These are phyloP conservation scores for Fusarium sp. DNA, from an alignment of 2,329 filamentous ascomycete species.

Conservation along the genomic window DNA sequence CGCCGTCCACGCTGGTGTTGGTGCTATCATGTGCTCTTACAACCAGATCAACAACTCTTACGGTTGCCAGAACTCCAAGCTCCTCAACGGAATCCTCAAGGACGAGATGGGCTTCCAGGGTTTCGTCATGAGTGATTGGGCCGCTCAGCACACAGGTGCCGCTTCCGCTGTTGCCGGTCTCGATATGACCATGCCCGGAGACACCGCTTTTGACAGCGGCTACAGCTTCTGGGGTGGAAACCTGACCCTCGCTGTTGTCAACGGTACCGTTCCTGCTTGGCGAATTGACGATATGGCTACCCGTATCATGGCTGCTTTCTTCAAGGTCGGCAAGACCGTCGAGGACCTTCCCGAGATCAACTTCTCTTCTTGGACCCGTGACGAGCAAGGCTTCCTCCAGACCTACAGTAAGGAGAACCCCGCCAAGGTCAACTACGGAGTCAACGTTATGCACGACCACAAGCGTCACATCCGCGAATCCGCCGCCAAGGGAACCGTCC, in stretches of 20 bases:
- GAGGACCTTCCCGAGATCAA: slow-evolving; percentile 69
- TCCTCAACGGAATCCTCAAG: slow-evolving; percentile 81
- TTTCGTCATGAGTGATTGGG: slow-evolving; percentile 84
- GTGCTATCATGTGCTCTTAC: slow-evolving; percentile 75
- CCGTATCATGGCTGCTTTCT: slow-evolving; percentile 79
- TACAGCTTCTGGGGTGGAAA: slow-evolving; percentile 85
- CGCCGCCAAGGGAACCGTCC: slow-evolving; percentile 82
- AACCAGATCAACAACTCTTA: slow-evolving; percentile 85
- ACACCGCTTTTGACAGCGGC: slow-evolving; percentile 79
- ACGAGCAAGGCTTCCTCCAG: slow-evolving; percentile 79
- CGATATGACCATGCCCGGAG: slow-evolving; percentile 91
- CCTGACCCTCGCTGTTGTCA: slow-evolving; percentile 85
- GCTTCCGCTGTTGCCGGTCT: slow-evolving; percentile 76
- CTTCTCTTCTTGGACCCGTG: slow-evolving; percentile 87
- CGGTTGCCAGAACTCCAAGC: slow-evolving; percentile 80
- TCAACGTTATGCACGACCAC: slow-evolving; percentile 86
- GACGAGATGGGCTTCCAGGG: slow-evolving; percentile 84
- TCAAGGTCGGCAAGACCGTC: slow-evolving; percentile 70
- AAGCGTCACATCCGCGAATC: slow-evolving; percentile 77
- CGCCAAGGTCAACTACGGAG: slow-evolving; percentile 79
- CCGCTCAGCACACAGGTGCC: slow-evolving; percentile 77
- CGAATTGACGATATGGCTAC: slow-evolving; percentile 92
- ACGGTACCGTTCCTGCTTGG: slow-evolving; percentile 89
- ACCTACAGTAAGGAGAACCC: slow-evolving; percentile 69
- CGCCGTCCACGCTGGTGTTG: slow-evolving; percentile 74